Base-by-base conservation (phyloP, 306 rosid species). In the Cucurbita ficifolia region DNA sequence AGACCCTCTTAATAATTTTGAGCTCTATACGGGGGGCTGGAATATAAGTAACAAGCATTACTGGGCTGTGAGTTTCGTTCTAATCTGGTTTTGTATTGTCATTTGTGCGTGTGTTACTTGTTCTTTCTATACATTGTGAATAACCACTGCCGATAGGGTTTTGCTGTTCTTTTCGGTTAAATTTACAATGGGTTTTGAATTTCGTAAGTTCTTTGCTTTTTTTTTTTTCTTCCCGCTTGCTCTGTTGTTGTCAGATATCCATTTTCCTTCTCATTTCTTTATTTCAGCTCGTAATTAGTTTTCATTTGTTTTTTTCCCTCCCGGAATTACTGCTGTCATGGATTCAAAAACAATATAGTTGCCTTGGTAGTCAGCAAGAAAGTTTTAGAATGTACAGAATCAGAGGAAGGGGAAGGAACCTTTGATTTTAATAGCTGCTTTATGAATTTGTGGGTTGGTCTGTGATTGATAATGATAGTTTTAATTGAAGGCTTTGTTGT, bases 21-120 rank as follows among this genome's bases (percentile, higher is more conserved):
- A 81, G 12, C 75, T 68, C 51, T 89, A 89, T 82, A 73, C 73
- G 0, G 81, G 82, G 60, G 97, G 97, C 33, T 91, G 97, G 97
- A 84, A 91, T 82, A 86, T 91, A 43, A 81, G 72, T 53, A 72
- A 84, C 77, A 64, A 50, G 14, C 93, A 91, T 82, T 89, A 91
- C 77, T 83, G 84, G 85, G 84, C 87, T 76, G 97, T 91, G 70
- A 83, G 88, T 57, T 73, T 76, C 50, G 54, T 18, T n/a, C 43
- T 12, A 51, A 13, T 18, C 18, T 59, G 7, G 5, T 1, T 60
- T 42, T 40, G 45, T 35, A 35, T 16, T 36, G 2, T 14, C 38
- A 4, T 59, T 2, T 53, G 4, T 6, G 17, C 7, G 10, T 56
- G 10, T 19, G n/a, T 13, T 56, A 17, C 17, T 12, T 1, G 2